Evolutionary conservation across 2,329 filamentous ascomycete species (phyloP), one percentile per base, ranked within the genome.

Genomic region (Cercospora sp.): DNA sequence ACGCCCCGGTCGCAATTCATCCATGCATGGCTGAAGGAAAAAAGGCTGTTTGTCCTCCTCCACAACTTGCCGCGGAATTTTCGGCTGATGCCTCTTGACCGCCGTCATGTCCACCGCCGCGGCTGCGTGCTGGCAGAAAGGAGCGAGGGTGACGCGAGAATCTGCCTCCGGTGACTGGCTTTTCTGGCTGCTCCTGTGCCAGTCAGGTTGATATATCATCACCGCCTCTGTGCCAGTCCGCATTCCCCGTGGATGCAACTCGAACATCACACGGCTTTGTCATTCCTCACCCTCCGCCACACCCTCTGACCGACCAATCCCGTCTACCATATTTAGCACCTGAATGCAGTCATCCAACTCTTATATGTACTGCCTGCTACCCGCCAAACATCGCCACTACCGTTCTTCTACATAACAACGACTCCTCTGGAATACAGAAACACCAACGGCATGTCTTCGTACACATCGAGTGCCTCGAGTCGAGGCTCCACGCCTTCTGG

Each of bases 141-240:
- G 18, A 62, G 16, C 37, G 34, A 18, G 37, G 28, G 64, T 66
- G 58, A 66, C 64, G 64, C 64, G 64, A 61, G 24, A 61, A 26
- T 24, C 64, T 62, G 3, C 57, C 32, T 55, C 64, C 64, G 64
- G 57, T 9, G n/a, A 57, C 53, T 28, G 24, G 1, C 53, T 16
- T 57, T 57, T 57, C 53, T 30, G 64, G 28, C 37, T 59, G 26
- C 66, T 43, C 51, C 30, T 60, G 26, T 37, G 58, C 57, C 57
- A 40, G 62, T 65, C 66, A 61, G 60, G 51, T 63, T 51, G 49
- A 69, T 69, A 63, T 66, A 63, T 69, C 66, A 68, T 49, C 63
- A 40, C 45, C 63, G 26, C 16, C 60, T 53, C 67, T 51, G 58
- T 69, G 65, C 67, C 63, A 66, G 53, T 51, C 61, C 43, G 49